phyloP scores from a whole-genome alignment of 23 red algal species.

The Porphyridium purpureum region DNA sequence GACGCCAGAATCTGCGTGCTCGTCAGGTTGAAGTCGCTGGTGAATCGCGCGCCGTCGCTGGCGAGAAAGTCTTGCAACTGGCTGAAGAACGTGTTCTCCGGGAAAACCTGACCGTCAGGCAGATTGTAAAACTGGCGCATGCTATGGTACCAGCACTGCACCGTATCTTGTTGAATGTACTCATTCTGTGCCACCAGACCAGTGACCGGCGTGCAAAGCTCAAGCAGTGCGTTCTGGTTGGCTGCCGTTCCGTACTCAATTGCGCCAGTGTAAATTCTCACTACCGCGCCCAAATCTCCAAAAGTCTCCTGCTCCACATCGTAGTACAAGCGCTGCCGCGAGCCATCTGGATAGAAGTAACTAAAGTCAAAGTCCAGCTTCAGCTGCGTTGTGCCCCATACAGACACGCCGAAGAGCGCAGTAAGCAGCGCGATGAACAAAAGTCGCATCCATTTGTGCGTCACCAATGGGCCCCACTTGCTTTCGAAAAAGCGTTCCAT shows the following conservation, averaged over 20 bases:
- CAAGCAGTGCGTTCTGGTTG: constrained; percentile 16
- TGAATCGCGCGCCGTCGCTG: background rate
- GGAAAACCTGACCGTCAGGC: background rate
- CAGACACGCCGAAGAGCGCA: too few relatives aligned
- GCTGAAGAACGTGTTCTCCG: background rate
- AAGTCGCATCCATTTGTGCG: constrained; percentile 10
- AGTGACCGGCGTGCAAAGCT: constrained; percentile 12
- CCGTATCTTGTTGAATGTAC: constrained; percentile 14
- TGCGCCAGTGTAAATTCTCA: constrained; percentile 36
- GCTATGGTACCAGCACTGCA: constrained; percentile 41
- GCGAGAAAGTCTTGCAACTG: constrained; percentile 4
- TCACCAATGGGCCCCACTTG: constrained; percentile 23
- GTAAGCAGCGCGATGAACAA: constrained; percentile 16
- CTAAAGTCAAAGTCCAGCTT: constrained; percentile 37
- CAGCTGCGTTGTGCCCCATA: constrained; percentile 23
- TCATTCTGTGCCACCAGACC: constrained; percentile 23
- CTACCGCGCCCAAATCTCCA: too few relatives aligned
- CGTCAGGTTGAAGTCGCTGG: background rate
- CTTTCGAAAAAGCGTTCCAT: constrained; percentile 35
- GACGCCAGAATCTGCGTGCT: background rate
- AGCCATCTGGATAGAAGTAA: constrained; percentile 45
- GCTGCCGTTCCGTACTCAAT: constrained; percentile 15
- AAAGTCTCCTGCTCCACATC: constrained; percentile 12
- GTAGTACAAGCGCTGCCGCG: constrained; percentile 21
- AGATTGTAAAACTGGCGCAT: background rate